Base-by-base conservation (phyloP, 345 rosid species). In the Luvunga scandens region DNA sequence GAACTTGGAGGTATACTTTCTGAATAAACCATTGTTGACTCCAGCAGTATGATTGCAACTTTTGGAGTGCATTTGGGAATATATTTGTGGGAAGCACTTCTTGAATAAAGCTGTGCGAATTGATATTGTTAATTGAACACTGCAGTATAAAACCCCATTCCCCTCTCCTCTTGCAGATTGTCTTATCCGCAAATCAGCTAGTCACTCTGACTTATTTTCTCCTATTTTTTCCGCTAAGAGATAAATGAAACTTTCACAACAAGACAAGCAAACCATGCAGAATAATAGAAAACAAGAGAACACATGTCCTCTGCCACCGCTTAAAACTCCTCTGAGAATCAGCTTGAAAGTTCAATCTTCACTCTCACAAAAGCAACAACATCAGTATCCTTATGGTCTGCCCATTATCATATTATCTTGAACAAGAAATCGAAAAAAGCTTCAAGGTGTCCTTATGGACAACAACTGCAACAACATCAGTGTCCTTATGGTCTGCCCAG, bases 401-500 rank as follows among this genome's bases (percentile, higher is more conserved):
- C 50, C 99, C 95, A 24, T 82, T 81, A 84, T 48, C 69, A 56
- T 22, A 86, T 0, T 89, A 92, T 86, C 90, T 93, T 9, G 90
- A 91, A 81, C 86, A 84, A 67, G 89, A 91, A 81, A 12, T 45
- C 9, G 5, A 45, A 31, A 75, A 72, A 31, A 87, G 85, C 68
- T 91, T 85, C 89, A 81, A 19, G 0, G 77, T 91, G 79, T 21
- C 12, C 13, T 39, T 9, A 39, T 39, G 45, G 45, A 39, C 45
- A 39, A 39, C 45, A 39, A 9, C 59, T 39, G 21, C 57, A 61
- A 61, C 36, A 27, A 25, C 22, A 12, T 12, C 50, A 63, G 91
- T 38, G 94, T 92, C 18, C 92, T 95, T 2, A 85, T 93, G 94
- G 78, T 86, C 84, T 80, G 91, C 18, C 99, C 95, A 24, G 84